Evolutionary conservation across 78 protist genomes (phyloP), one percentile per base, ranked within the genome.

Genomic region (Dictyostelium discoideum): DNA sequence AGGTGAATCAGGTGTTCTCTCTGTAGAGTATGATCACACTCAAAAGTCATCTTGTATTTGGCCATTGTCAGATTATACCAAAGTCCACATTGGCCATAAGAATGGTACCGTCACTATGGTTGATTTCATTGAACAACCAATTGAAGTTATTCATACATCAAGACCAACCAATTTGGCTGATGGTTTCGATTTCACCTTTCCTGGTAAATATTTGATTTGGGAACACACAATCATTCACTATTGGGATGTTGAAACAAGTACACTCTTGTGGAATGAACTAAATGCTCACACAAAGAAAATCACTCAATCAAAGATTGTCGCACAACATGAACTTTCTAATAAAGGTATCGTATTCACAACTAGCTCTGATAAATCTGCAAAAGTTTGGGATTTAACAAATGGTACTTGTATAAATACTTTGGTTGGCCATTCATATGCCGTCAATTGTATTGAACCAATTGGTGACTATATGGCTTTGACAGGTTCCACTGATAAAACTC

Each of bases 11-110:
- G 4, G 32, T 7, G 84, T 82, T 1, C 37, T 90, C 5, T 90
- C 95, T 1, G 32, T 90, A 0, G 95, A 80, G 26, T 90, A 90
- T 82, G 95, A 90, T 73, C 37, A 81, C 7, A 42, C 87, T 3
- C 22, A 40, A 9, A 90, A 54, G 54, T 72, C 86, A 57, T 40
- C 65, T 18, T 80, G n/a, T 32, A 90, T 90, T 22, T 90, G 95
- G 95, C 95, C 95, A 20, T 69, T 90, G 0, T 78, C 95, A 29
- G 95, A 90, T 37, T 90, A 82, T 54, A 90, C 95, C 39, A 80
- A 37, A 9, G 85, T 90, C 2, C 72, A 72, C 6, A 54, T 90
- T 60, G 95, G 95, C n/a, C 84, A 82, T 65, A 90, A 90, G 24
- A 90, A 82, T 54, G 95, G 95, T 37, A 9, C 7, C 1, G 84